Evolutionary conservation across 768 basidiomycete genomes (phyloP), one percentile per base, ranked within the genome.

Genomic region (Podaxis sp.): DNA sequence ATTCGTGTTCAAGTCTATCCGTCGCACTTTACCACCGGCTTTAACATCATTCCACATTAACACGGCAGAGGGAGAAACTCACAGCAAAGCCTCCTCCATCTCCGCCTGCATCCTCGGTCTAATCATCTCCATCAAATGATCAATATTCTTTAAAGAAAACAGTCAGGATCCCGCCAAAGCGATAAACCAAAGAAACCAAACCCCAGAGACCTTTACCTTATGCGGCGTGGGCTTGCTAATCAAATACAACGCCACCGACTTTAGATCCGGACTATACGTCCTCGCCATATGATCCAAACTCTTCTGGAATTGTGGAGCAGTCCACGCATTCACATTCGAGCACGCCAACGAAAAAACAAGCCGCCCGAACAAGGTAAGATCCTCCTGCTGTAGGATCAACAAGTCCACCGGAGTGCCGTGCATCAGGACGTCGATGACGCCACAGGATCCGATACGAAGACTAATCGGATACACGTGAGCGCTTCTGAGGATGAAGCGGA

Each of bases 41-140:
- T 12, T 59, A 28, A 15, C 52, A 12, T 58, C 46, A 9, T 48
- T 61, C 11, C 44, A 63, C 36, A 44, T 3, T 46, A 11, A 38
- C 17, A 44, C 28, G 26, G 33, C 38, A 8, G 17, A 19, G 4
- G 22, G 12, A 12, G 52, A 33, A 46, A 74, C 87, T 66, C 70
- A 95, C 95, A 81, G 82, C 58, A 93, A 82, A n/a, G 87, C 80
- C 26, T 92, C 93, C 63, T 95, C 90, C 72, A 96, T 83, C 74
- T 99, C 96, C n/a, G 82, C 81, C 66, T 87, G 70, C 54, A 92
- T 75, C 70, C 85, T 82, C 6, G 83, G 83, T 7, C 87, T 88
- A 54, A 96, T 84, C 80, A 92, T 87, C 19, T 93, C 88, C 56
- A 96, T 81, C 30, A 95, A 78, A 56, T 95, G 89, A 22, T 89